A percentile compares a stretch with the other conserved stretches of the same genome.
Evolutionary conservation across 345 rosid genomes (phyloP).

Genomic region (Aquilaria malaccensis): DNA sequence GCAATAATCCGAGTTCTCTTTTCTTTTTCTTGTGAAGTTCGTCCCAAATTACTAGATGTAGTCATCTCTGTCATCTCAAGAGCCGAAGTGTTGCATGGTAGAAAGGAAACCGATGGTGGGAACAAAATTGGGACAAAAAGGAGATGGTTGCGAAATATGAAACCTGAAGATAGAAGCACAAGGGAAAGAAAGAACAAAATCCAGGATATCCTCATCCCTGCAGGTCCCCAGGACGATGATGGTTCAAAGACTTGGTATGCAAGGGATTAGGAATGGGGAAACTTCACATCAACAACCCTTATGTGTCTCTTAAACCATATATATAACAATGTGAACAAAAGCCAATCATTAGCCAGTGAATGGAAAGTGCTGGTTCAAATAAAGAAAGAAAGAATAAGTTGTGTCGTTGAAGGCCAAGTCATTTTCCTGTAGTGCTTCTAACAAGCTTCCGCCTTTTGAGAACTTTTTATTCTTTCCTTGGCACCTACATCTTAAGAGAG

Average conservation of each 20-base stretch:
- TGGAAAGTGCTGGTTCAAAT: constrained; percentile 7
- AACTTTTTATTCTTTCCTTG: constrained; percentile 32
- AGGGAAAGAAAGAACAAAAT: constrained; percentile 20
- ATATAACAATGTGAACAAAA: no score
- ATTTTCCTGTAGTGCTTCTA: constrained; percentile 22
- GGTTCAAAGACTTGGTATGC: neutral
- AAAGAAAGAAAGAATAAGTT: constrained; percentile 25
- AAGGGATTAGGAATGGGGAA: neutral
- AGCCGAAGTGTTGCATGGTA: neutral
- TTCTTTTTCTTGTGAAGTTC: no score
- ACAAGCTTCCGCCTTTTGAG: constrained; percentile 23
- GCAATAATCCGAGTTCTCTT: no score
- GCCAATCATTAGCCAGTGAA: no score
- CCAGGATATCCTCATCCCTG: constrained; percentile 27
- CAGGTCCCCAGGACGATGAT: neutral
- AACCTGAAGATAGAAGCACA: constrained; percentile 34
- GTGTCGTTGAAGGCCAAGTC: constrained; percentile 16
- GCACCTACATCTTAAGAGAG: neutral
- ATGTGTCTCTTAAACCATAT: no score
- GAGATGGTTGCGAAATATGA: neutral
- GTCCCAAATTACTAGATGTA: no score
- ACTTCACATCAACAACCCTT: no score
- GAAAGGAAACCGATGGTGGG: neutral
- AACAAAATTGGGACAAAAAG: neutral
- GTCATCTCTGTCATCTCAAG: neutral